Evolutionary conservation across 495 filamentous ascomycete species (phyloP).

Genomic region (Hypoxylon fuscum): DNA sequence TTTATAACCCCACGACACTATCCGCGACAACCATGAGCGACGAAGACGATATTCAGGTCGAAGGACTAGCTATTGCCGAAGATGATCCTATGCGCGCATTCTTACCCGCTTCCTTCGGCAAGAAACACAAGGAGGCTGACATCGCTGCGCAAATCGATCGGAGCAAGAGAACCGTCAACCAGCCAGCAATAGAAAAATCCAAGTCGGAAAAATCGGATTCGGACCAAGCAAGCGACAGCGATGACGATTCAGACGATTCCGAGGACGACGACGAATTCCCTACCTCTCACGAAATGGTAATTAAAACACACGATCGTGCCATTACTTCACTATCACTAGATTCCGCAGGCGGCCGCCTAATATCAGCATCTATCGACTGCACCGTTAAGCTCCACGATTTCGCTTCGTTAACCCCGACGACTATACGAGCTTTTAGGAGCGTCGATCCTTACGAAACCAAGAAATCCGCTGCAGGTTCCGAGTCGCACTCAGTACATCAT

Average conservation of each 20-base stretch:
- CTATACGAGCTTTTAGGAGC: constrained; percentile 89
- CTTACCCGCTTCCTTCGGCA: constrained; percentile 87
- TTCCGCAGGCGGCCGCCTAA: constrained; percentile 81
- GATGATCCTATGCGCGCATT: constrained; percentile 86
- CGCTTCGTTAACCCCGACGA: constrained; percentile 92
- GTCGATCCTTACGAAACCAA: constrained; percentile 87
- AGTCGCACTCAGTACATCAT: constrained; percentile 87
- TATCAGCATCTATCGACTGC: constrained; percentile 91
- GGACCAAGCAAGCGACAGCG: constrained; percentile 59
- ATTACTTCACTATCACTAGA: constrained; percentile 86
- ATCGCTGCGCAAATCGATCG: constrained; percentile 81
- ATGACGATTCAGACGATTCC: constrained; percentile 62
- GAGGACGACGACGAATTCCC: constrained; percentile 92
- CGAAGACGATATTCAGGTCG: constrained; percentile 69
- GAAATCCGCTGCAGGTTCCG: constrained; percentile 69
- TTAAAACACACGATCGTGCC: constrained; percentile 91
- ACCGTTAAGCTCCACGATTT: constrained; percentile 94
- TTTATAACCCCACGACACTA: not conserved
- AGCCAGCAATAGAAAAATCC: constrained; percentile 30
- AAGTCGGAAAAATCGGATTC: constrained; percentile 42
- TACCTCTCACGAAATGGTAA: constrained; percentile 87
- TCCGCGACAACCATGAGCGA: constrained; percentile 55
- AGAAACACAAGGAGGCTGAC: constrained; percentile 76
- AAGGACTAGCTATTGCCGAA: constrained; percentile 55
- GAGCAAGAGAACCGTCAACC: constrained; percentile 66